Percentiles rank a stretch among this genome's conserved stretches.
phyloP scores from a whole-genome alignment of 148 eudicot species.

The Salicornia ramosissima region DNA sequence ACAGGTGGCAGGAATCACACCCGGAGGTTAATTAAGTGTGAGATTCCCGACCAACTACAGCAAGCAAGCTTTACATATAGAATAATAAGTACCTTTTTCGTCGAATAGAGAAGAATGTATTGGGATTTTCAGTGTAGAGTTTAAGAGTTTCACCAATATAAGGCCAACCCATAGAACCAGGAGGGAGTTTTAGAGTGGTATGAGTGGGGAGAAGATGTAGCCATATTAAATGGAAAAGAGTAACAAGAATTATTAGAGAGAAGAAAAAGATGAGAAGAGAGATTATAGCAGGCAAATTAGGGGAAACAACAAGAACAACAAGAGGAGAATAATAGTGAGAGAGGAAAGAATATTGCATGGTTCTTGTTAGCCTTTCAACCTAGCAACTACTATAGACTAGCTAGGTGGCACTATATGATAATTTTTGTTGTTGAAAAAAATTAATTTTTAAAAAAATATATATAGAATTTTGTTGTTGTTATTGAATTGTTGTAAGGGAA shows the following conservation, averaged over 20 bases:
- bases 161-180: slow-evolving; percentile 96
- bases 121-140: slow-evolving; percentile 81
- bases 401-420: slow-evolving; percentile 17
- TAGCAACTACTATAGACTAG: no score
- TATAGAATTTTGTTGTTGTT: not conserved
- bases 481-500: slow-evolving; percentile 7
- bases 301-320: not conserved
- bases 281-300: slow-evolving; percentile 1
- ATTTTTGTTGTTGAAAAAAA: not conserved
- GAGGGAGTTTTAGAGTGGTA: slow-evolving; percentile 43
- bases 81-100: slow-evolving; percentile 53
- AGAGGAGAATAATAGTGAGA: slow-evolving; percentile 6
- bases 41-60: no score
- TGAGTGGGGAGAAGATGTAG: slow-evolving; percentile 10
- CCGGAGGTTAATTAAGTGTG: no score
- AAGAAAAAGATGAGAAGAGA: slow-evolving; percentile 9
- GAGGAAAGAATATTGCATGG: slow-evolving; percentile 21
- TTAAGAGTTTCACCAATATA: slow-evolving; percentile 86
- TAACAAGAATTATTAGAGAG: slow-evolving; percentile 18
- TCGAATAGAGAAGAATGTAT: slow-evolving; percentile 63
- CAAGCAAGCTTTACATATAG: no score
- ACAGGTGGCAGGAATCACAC: no score
- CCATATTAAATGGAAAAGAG: slow-evolving; percentile 26
- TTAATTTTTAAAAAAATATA: not conserved
- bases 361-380: slow-evolving; percentile 5